Base-by-base conservation (phyloP, 2,329 filamentous ascomycete genomes). In the Keithomyces neogunnii region DNA sequence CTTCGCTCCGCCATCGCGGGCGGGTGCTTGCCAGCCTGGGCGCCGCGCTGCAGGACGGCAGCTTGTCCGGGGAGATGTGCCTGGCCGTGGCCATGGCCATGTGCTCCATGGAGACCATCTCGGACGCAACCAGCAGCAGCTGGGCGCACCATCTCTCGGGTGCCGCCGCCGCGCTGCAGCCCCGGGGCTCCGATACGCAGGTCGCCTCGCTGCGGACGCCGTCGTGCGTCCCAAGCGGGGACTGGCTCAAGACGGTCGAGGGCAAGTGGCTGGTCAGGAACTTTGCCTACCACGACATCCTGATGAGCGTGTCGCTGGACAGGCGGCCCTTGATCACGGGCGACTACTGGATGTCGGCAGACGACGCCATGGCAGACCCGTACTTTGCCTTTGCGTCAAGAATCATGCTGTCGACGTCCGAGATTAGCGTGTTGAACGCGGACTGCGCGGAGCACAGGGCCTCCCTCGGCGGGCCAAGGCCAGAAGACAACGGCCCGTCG, bases 91-190 rank as follows among this genome's bases (percentile, higher is more conserved):
- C 56, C 2, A 56, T 60, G 58, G 58, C 58, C 5, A 50, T 58
- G 31, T 60, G 59, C 40, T 60, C 58, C 3, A 58, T 60, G 54
- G 59, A 60, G 28, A 56, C 52, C 2, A 59, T 60, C 36, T 51
- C 58, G 5, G 55, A 56, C 4, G 50, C 51, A 4, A 56, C 56
- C 3, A 49, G 50, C 10, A 48, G 50, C 9, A 47, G 29, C 9
- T 60, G 59, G 59, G 57, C 54, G n/a, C 51, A 49, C 35, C 59
- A 60, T 48, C 50, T 57, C 10, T 32, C 50, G 2, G 58, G 59
- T 5, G 54, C 56, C 9, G 51, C 55, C 33, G 54, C 55, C 26
- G 46, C 46, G 1, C 40, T 54, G 7, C n/a, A 47, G 26, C 32
- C 30, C 6, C 36, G 36, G 32, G 7, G 19, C 11, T 40, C 13